Percentiles rank a stretch among this genome's conserved stretches.
Conservation (phyloP, 2,329 filamentous ascomycete species). For the Escovopsis sp. region DNA sequence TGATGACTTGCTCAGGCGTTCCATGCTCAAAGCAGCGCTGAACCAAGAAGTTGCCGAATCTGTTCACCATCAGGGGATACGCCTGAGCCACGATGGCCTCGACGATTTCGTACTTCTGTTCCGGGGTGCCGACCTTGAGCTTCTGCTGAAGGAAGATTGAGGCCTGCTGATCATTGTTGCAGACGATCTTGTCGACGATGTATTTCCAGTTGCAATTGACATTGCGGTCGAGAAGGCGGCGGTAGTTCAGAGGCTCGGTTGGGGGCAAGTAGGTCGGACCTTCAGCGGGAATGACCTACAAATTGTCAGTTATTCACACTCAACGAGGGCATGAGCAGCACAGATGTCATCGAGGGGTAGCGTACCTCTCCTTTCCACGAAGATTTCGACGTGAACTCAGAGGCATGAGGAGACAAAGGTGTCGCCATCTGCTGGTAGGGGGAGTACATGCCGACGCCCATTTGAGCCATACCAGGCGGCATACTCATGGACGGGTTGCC, state of each 20-base stretch:
- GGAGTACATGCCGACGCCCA: conserved; percentile 30
- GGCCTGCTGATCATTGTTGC: conserved; percentile 97
- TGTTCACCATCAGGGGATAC: conserved; percentile 93
- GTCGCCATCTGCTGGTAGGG: conserved; percentile 44
- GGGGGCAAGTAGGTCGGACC: conserved; percentile 70
- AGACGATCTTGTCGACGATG: conserved; percentile 98
- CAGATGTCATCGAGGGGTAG: conserved; percentile 10
- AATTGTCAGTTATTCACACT: conserved; percentile 9
- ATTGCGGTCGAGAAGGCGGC: conserved; percentile 84
- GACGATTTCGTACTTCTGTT: conserved; percentile 96
- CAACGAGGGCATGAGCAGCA: background rate
- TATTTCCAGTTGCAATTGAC: conserved; percentile 99
- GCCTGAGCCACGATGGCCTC: conserved; percentile 91
- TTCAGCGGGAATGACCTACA: conserved; percentile 34
- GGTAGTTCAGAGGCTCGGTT: conserved; percentile 89
- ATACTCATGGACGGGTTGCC: conserved; percentile 18
- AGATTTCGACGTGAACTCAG: conserved; percentile 51
- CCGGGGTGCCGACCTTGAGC: conserved; percentile 85
- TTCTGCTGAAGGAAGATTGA: conserved; percentile 99
- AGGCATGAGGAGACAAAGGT: conserved; percentile 56
- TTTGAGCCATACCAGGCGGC: conserved; percentile 20
- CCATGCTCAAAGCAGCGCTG: conserved; percentile 99
- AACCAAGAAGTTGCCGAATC: conserved; percentile 95
- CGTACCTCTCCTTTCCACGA: conserved; percentile 42
- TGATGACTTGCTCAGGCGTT: conserved; percentile 82